Evolutionary conservation across 176 grass and related monocot species (phyloP).

Genomic region (Ensete ventricosum): DNA sequence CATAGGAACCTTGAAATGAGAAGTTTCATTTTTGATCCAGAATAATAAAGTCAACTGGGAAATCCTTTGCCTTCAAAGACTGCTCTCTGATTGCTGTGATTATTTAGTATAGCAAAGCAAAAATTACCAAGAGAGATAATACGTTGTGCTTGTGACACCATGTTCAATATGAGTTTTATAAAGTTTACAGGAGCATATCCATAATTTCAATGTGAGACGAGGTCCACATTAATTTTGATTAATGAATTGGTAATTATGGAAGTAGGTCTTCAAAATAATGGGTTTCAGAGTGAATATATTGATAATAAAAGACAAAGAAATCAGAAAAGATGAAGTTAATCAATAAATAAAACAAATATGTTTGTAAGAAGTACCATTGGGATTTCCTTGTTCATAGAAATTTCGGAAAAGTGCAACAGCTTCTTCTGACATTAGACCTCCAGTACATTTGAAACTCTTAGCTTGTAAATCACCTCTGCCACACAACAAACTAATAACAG

Average conservation of each 20-base stretch:
- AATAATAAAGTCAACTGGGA: no score
- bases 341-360: neutral
- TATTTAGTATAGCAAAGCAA: no score
- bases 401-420: slow-evolving; percentile 63
- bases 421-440: slow-evolving; percentile 71
- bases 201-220: no score
- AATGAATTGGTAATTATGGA: neutral
- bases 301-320: neutral
- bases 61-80: no score
- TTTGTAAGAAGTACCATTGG: slow-evolving; percentile 43
- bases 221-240: neutral
- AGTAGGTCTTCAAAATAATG: neutral
- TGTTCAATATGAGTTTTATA: neutral
- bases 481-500: neutral
- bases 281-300: neutral
- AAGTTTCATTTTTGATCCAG: no score
- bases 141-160: neutral
- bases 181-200: neutral
- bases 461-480: slow-evolving; percentile 22
- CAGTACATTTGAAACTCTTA: slow-evolving; percentile 70
- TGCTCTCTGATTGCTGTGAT: no score
- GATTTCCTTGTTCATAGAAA: slow-evolving; percentile 97
- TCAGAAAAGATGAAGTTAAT: neutral
- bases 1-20: no score
- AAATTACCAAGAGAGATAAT: no score